These are phyloP conservation scores for Hemisphaericaspora xylofermentans DNA, from an alignment of 1,139 yeast species.

Conservation along the genomic window DNA sequence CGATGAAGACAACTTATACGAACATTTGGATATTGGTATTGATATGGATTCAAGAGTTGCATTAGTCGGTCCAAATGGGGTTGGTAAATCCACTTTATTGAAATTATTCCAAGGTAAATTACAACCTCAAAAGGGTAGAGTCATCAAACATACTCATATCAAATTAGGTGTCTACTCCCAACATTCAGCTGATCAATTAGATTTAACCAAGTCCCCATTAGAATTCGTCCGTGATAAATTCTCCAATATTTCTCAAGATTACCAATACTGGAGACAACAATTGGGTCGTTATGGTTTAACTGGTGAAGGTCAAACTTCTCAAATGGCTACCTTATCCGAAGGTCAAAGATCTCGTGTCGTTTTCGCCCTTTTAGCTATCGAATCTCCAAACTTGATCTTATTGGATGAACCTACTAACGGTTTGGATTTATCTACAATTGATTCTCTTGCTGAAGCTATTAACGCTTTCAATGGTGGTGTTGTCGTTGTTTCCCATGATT, in stretches of 20 bases:
- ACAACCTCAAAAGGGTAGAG: conserved; percentile 89
- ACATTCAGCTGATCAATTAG: conserved; percentile 98
- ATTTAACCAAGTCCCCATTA: conserved; percentile 88
- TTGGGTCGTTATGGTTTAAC: conserved; percentile 97
- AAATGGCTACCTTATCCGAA: conserved; percentile 97
- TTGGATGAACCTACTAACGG: conserved; percentile 99
- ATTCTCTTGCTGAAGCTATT: conserved; percentile 95
- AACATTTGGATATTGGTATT: conserved; percentile 91
- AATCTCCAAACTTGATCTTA: conserved; percentile 89
- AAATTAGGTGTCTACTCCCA: conserved; percentile 98
- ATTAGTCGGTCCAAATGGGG: conserved; percentile 98
- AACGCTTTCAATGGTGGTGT: conserved; percentile 96
- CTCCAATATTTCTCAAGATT: conserved; percentile 88
- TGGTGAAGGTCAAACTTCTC: conserved; percentile 98
- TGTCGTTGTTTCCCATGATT: conserved; percentile 97
- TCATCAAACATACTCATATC: conserved; percentile 94
- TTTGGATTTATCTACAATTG: conserved; percentile 96
- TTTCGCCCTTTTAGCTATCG: conserved; percentile 92
- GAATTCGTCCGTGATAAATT: conserved; percentile 97
- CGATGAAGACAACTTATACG: conserved; percentile 83
- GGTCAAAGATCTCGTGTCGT: conserved; percentile 99
- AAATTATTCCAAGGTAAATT: conserved; percentile 96
- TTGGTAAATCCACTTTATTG: conserved; percentile 94
- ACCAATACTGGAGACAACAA: conserved; percentile 99
- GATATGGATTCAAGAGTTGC: conserved; percentile 99